A percentile compares a stretch with the other conserved stretches of the same genome.
Evolutionary conservation across 176 grass and related monocot species (phyloP).

Genomic region (Musa troglodytarum): DNA sequence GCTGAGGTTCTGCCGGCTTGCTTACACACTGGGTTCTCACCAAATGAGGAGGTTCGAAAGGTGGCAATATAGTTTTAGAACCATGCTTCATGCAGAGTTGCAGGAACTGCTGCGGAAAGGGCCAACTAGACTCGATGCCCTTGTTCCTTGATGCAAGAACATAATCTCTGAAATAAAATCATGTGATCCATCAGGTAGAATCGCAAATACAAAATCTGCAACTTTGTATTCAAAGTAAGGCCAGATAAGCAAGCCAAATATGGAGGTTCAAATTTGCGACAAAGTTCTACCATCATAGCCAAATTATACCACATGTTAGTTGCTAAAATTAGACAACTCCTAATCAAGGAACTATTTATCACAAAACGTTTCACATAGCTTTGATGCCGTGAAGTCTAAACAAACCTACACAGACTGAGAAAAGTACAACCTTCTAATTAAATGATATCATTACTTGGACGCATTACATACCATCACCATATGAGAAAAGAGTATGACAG

Average conservation of each 20-base stretch:
- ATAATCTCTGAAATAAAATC: slow-evolving; percentile 52
- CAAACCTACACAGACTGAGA: background rate
- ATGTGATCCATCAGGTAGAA: background rate
- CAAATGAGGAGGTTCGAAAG: slow-evolving; percentile 72
- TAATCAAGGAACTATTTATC: slow-evolving; percentile 2
- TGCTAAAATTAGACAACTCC: background rate
- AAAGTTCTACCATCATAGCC: background rate
- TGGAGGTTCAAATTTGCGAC: background rate
- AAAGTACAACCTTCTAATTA: background rate
- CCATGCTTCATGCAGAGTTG: slow-evolving; percentile 69
- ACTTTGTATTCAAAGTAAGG: background rate
- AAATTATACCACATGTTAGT: slow-evolving; percentile 9
- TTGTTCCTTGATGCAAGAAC: slow-evolving; percentile 72
- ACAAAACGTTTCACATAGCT: too few species aligned
- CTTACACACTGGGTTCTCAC: slow-evolving; percentile 34
- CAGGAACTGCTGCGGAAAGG: slow-evolving; percentile 50
- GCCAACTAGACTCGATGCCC: slow-evolving; percentile 61
- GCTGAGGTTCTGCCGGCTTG: slow-evolving; percentile 22
- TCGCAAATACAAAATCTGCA: background rate
- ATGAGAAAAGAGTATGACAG: background rate
- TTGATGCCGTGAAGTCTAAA: background rate
- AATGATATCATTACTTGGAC: background rate
- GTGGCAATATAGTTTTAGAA: slow-evolving; percentile 61
- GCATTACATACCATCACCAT: background rate
- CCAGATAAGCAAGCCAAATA: background rate